Conservation (phyloP, 495 filamentous ascomycete genomes). For the Viridothelium virens region DNA sequence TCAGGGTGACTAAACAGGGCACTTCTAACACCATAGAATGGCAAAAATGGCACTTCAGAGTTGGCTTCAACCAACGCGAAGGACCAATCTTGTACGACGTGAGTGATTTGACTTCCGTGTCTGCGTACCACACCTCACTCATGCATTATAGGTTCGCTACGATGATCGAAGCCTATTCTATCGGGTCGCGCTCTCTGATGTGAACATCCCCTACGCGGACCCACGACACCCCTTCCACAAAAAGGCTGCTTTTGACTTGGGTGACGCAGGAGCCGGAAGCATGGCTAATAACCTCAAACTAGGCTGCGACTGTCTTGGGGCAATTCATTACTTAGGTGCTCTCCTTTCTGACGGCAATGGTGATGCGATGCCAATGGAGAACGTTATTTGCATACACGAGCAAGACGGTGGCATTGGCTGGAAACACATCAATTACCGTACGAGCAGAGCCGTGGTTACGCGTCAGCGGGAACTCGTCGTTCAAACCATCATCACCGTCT, state of each 20-base stretch:
- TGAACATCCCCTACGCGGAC: slow-evolving; percentile 73
- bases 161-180: slow-evolving; percentile 60
- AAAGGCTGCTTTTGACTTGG: slow-evolving; percentile 73
- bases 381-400: slow-evolving; percentile 73
- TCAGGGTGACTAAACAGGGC: slow-evolving; percentile 44
- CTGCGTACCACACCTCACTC: neutral
- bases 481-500: slow-evolving; percentile 52
- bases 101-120: slow-evolving; percentile 5
- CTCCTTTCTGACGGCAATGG: slow-evolving; percentile 51
- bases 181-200: slow-evolving; percentile 62
- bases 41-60: slow-evolving; percentile 65
- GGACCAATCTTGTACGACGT: slow-evolving; percentile 61
- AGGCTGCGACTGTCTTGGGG: slow-evolving; percentile 50
- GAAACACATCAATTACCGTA: slow-evolving; percentile 80
- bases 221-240: slow-evolving; percentile 65
- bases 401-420: slow-evolving; percentile 66
- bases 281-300: slow-evolving; percentile 66
- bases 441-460: slow-evolving; percentile 56
- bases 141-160: slow-evolving; percentile 46
- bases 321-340: slow-evolving; percentile 64
- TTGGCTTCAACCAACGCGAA: slow-evolving; percentile 68
- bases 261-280: slow-evolving; percentile 64
- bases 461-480: slow-evolving; percentile 65
- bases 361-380: slow-evolving; percentile 52
- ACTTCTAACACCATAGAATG: slow-evolving; percentile 48